These are phyloP conservation scores for Telopea speciosissima DNA, from an alignment of 177 flowering plant genomes.

Conservation along the genomic window DNA sequence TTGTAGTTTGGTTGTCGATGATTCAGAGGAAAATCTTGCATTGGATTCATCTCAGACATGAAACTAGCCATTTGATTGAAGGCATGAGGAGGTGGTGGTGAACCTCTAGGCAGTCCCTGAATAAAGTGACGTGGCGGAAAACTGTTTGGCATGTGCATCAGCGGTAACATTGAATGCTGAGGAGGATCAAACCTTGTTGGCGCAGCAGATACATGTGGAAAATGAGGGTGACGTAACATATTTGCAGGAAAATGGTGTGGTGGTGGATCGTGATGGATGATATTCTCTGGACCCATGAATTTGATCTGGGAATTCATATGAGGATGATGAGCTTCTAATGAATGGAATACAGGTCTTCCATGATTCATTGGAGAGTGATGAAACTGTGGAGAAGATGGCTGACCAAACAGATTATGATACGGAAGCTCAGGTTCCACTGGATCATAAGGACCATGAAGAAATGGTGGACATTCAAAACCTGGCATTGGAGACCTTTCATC, in stretches of 20 bases:
- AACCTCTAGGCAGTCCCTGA: constrained; percentile 49
- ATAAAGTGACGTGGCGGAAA: constrained; percentile 47
- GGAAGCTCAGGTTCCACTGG: constrained; percentile 38
- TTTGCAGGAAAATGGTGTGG: constrained; percentile 45
- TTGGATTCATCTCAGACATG: constrained; percentile 39
- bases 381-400: constrained; percentile 45
- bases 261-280: constrained; percentile 36
- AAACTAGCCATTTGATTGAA: constrained; percentile 43
- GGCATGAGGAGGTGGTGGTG: constrained; percentile 36
- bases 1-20: constrained; percentile 38
- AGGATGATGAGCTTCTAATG: constrained; percentile 37
- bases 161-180: constrained; percentile 57
- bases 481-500: constrained; percentile 36
- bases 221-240: constrained; percentile 36
- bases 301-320: constrained; percentile 44
- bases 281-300: constrained; percentile 42
- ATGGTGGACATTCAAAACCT: constrained; percentile 36
- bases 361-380: constrained; percentile 44
- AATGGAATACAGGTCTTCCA: constrained; percentile 37
- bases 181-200: constrained; percentile 53
- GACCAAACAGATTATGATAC: constrained; percentile 36
- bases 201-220: constrained; percentile 40
- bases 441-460: constrained; percentile 36
- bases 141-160: constrained; percentile 51
- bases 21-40: constrained; percentile 56